These are phyloP conservation scores for Colletotrichum kahawae DNA, from an alignment of 2,329 filamentous ascomycete species.

Conservation along the genomic window DNA sequence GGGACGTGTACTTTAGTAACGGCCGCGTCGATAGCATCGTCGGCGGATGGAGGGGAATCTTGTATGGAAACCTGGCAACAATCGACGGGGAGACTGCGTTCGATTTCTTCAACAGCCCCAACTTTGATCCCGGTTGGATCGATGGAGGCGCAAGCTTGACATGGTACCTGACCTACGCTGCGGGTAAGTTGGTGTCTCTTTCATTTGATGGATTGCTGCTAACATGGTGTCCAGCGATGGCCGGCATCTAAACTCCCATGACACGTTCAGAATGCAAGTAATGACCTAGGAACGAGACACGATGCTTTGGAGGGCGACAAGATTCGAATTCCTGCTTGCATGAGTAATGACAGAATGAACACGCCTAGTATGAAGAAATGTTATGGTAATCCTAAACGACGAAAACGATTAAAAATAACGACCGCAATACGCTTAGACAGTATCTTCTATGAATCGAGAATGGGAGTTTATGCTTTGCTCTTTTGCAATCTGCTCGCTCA, in stretches of 20 bases:
- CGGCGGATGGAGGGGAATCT: conserved; percentile 85
- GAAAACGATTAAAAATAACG: neutral
- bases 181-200: conserved; percentile 60
- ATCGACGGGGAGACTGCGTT: conserved; percentile 74
- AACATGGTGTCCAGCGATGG: conserved; percentile 26
- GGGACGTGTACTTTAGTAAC: conserved; percentile 77
- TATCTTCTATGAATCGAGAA: neutral
- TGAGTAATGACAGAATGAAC: neutral
- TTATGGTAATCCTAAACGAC: neutral
- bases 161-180: conserved; percentile 83
- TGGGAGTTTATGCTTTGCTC: neutral
- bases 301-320: neutral
- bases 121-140: conserved; percentile 72
- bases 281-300: neutral
- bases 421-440: neutral
- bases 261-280: neutral
- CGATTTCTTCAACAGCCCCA: conserved; percentile 72
- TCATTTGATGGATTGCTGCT: neutral
- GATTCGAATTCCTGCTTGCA: neutral
- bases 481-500: neutral
- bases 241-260: neutral
- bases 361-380: neutral
- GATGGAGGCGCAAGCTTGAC: conserved; percentile 85
- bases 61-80: conserved; percentile 83
- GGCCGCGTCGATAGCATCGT: conserved; percentile 67